Evolutionary conservation across 2,329 filamentous ascomycete species (phyloP).

Genomic region (Chrysoporthe puriensis): DNA sequence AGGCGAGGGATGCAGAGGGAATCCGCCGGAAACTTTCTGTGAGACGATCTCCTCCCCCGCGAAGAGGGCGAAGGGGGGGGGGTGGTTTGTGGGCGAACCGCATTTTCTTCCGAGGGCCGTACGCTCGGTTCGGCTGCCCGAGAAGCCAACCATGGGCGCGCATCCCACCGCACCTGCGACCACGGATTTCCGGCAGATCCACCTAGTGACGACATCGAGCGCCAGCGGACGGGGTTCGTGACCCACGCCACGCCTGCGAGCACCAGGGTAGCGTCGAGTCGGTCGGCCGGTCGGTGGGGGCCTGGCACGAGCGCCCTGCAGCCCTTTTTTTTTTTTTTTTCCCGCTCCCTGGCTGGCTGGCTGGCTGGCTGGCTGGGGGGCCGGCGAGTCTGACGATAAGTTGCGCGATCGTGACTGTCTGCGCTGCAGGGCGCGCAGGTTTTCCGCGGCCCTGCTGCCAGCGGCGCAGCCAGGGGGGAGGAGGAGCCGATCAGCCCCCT

Average conservation of each 20-base stretch:
- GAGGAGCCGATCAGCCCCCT: background rate
- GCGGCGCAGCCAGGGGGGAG: background rate
- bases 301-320: too few relatives aligned
- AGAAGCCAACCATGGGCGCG: conserved; percentile 21
- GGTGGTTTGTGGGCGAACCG: background rate
- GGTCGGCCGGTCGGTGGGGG: too few relatives aligned
- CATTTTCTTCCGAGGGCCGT: background rate
- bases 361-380: too few relatives aligned
- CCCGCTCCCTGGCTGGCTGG: too few relatives aligned
- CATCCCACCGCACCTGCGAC: conserved; percentile 4
- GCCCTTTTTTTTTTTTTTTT: too few relatives aligned
- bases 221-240: background rate
- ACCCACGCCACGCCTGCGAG: background rate
- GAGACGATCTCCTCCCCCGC: background rate
- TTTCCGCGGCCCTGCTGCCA: background rate
- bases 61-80: too few relatives aligned
- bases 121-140: conserved; percentile 26
- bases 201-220: conserved; percentile 3
- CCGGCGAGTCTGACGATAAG: too few relatives aligned
- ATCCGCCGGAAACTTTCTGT: conserved; percentile 2
- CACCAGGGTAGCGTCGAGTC: background rate
- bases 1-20: conserved; percentile 20
- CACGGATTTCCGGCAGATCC: background rate
- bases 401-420: too few relatives aligned
- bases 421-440: too few relatives aligned